Conservation (phyloP, 2,329 filamentous ascomycete species). For the Ophiostoma angusticollis region DNA sequence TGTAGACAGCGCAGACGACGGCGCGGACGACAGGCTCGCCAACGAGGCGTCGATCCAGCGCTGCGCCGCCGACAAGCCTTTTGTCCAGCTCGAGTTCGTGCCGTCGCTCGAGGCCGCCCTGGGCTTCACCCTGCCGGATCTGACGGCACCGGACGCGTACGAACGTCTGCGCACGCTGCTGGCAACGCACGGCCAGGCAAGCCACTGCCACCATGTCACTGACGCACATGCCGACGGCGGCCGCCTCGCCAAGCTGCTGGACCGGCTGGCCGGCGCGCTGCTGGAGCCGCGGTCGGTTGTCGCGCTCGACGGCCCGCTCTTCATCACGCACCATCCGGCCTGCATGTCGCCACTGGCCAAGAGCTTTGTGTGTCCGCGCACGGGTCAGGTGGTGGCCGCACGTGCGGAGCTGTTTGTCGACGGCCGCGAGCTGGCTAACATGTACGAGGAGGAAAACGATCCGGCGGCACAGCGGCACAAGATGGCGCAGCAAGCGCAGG, state of each 20-base stretch:
- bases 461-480: slow-evolving; percentile 77
- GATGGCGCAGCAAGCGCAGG: slow-evolving; percentile 47
- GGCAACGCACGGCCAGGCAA: slow-evolving; percentile 33
- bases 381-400: slow-evolving; percentile 61
- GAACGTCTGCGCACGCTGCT: slow-evolving; percentile 37
- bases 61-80: slow-evolving; percentile 27
- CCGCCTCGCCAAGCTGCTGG: slow-evolving; percentile 56
- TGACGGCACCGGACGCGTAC: slow-evolving; percentile 42
- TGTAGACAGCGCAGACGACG: not conserved
- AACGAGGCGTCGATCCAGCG: not conserved
- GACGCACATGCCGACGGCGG: slow-evolving; percentile 52
- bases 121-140: slow-evolving; percentile 50
- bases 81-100: slow-evolving; percentile 66
- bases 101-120: slow-evolving; percentile 61
- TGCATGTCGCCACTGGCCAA: slow-evolving; percentile 87
- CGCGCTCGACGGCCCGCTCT: slow-evolving; percentile 56
- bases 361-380: slow-evolving; percentile 58
- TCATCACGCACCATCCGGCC: slow-evolving; percentile 81
- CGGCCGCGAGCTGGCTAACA: slow-evolving; percentile 78
- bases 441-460: slow-evolving; percentile 96
- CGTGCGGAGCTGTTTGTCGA: slow-evolving; percentile 76
- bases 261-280: slow-evolving; percentile 62
- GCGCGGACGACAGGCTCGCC: not conserved
- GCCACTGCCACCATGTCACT: slow-evolving; percentile 30
- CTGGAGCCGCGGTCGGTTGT: slow-evolving; percentile 52